Evolutionary conservation across 2,329 filamentous ascomycete genomes (phyloP).

Genomic region (Colletotrichum tabaci): DNA sequence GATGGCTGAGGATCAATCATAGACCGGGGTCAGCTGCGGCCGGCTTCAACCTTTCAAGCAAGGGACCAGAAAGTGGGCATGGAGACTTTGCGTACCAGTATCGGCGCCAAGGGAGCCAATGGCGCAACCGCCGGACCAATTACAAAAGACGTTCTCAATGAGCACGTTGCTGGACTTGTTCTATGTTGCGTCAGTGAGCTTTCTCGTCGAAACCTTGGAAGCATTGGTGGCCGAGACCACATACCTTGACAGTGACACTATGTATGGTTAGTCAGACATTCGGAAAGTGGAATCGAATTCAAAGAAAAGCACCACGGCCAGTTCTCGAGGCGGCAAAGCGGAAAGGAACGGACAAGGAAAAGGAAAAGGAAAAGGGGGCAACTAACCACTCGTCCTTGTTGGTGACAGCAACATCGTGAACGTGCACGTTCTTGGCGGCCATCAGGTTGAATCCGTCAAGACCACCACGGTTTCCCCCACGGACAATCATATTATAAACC

Average conservation of each 20-base stretch:
- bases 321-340: conserved; percentile 52
- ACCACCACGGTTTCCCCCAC: conserved; percentile 64
- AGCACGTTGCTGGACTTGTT: conserved; percentile 67
- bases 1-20: conserved; percentile 53
- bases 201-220: background rate
- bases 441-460: conserved; percentile 71
- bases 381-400: conserved; percentile 72
- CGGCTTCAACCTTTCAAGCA: too few species aligned
- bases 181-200: conserved; percentile 45
- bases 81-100: conserved; percentile 46
- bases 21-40: background rate
- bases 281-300: rapidly evolving
- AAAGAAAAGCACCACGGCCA: background rate
- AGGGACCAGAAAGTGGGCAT: background rate
- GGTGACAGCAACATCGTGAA: conserved; percentile 73
- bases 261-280: background rate
- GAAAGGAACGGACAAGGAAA: too few species aligned
- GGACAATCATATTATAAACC: conserved; percentile 69
- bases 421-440: conserved; percentile 66
- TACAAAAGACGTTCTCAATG: conserved; percentile 74
- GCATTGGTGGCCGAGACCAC: background rate
- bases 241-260: conserved; percentile 33
- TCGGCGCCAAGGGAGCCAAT: conserved; percentile 68
- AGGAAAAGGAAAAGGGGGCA: conserved; percentile 63
- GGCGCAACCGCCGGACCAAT: conserved; percentile 72